Conservation (phyloP, 148 eudicot genomes). For the Chenopodium album region DNA sequence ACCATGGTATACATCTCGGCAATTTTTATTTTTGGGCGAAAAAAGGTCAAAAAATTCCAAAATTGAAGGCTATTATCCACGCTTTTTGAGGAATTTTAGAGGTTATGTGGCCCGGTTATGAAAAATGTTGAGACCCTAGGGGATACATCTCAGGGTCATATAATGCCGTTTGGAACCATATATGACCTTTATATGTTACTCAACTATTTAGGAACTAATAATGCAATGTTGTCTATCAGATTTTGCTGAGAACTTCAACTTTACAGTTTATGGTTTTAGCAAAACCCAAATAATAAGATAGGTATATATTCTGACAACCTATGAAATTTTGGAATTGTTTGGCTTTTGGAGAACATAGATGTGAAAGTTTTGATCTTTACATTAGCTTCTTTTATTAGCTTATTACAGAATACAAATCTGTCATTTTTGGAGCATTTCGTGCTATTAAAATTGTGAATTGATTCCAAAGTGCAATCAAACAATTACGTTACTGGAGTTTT, state of each 20-base stretch:
- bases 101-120: too few relatives aligned
- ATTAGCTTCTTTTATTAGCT: background rate
- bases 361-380: constrained; percentile 16
- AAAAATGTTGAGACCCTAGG: too few relatives aligned
- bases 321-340: constrained; percentile 19
- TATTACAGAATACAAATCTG: constrained; percentile 2
- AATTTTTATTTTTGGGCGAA: too few relatives aligned
- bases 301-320: constrained; percentile 29
- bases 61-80: too few relatives aligned
- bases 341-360: constrained; percentile 21
- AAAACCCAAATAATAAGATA: background rate
- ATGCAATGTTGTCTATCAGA: background rate
- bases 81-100: too few relatives aligned
- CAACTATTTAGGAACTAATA: too few relatives aligned
- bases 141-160: too few relatives aligned
- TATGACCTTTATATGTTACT: too few relatives aligned
- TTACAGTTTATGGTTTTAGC: background rate
- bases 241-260: constrained; percentile 8
- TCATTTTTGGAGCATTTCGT: constrained; percentile 7
- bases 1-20: too few relatives aligned
- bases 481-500: constrained; percentile 8
- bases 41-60: too few relatives aligned
- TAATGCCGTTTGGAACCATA: too few relatives aligned
- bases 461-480: constrained; percentile 1
- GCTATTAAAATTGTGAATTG: background rate